Conservation (phyloP, 352 stramenopile species). For the Globisporangium lucens region DNA sequence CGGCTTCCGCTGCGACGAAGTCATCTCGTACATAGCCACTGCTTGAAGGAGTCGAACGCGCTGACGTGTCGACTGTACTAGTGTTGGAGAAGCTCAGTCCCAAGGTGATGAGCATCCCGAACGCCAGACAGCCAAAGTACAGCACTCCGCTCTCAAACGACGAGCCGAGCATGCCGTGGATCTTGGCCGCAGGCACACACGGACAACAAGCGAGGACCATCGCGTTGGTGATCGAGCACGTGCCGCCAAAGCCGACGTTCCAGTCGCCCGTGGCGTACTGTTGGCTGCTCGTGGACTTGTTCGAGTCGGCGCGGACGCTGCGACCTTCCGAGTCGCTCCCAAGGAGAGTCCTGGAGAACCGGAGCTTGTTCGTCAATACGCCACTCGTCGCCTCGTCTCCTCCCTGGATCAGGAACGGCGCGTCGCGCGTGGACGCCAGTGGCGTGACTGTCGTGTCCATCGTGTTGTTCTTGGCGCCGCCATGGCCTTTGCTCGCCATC, state of each 20-base stretch:
- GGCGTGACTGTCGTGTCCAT: slow-evolving; percentile 5
- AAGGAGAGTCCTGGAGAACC: slow-evolving; percentile 8
- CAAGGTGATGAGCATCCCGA: slow-evolving; percentile 28
- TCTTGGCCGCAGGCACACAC: slow-evolving; percentile 36
- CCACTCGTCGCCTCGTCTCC: background rate
- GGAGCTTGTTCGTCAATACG: slow-evolving; percentile 4
- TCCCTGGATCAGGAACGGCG: slow-evolving; percentile 16
- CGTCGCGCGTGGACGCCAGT: slow-evolving; percentile 4
- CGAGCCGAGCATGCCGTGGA: slow-evolving; percentile 34
- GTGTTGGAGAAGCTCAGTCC: slow-evolving; percentile 27
- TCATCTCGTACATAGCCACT: background rate
- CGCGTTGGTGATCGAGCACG: slow-evolving; percentile 1
- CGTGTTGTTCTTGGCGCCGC: background rate
- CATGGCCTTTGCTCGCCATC: background rate
- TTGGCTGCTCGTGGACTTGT: slow-evolving; percentile 12
- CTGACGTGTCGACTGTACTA: background rate
- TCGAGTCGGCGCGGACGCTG: slow-evolving; percentile 11
- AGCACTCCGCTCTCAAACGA: slow-evolving; percentile 37
- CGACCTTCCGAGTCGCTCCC: slow-evolving; percentile 5
- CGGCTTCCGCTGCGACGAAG: background rate
- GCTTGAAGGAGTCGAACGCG: background rate
- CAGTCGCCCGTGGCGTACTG: background rate
- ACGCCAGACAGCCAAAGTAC: slow-evolving; percentile 39
- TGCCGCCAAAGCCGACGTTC: slow-evolving; percentile 1
- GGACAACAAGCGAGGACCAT: slow-evolving; percentile 29